phyloP scores from a whole-genome alignment of 2,329 filamentous ascomycete species.

The Colletotrichum sidae region DNA sequence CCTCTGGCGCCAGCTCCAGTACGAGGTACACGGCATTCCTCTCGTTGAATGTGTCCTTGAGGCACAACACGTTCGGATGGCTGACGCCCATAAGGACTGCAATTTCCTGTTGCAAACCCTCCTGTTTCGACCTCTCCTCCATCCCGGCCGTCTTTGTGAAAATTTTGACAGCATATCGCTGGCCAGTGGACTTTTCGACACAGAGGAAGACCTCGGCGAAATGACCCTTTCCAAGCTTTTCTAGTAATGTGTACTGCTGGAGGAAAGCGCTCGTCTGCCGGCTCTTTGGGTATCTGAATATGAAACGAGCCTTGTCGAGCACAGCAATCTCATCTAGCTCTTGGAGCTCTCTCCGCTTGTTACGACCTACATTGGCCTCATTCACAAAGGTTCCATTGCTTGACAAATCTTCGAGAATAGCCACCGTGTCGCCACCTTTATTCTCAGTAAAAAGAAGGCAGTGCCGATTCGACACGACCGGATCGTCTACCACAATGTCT shows the following conservation, averaged over 20 bases:
- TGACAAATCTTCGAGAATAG: constrained; percentile 91
- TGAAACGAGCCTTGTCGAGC: constrained; percentile 84
- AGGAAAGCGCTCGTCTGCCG: constrained; percentile 81
- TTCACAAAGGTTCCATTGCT: constrained; percentile 98
- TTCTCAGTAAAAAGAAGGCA: constrained; percentile 75
- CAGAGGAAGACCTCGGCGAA: constrained; percentile 95
- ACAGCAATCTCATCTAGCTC: constrained; percentile 94
- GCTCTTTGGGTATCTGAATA: constrained; percentile 88
- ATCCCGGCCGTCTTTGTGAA: constrained; percentile 88
- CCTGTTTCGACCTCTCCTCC: constrained; percentile 85
- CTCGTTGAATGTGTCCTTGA: constrained; percentile 97
- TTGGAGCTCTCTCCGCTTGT: constrained; percentile 87
- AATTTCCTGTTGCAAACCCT: constrained; percentile 94
- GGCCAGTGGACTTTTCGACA: constrained; percentile 84
- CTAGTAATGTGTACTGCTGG: constrained; percentile 86
- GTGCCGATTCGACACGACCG: constrained; percentile 88
- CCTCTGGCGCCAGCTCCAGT: constrained; percentile 89
- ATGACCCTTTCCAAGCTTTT: constrained; percentile 92
- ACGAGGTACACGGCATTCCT: constrained; percentile 90
- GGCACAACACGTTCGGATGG: constrained; percentile 90
- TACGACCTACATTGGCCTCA: constrained; percentile 88
- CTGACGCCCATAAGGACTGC: constrained; percentile 97
- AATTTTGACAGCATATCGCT: constrained; percentile 91
- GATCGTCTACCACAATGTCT: constrained; percentile 81
- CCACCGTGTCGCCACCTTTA: constrained; percentile 69